Evolutionary conservation across 352 stramenopile species (phyloP).

Genomic region (Phytophthora pisi): DNA sequence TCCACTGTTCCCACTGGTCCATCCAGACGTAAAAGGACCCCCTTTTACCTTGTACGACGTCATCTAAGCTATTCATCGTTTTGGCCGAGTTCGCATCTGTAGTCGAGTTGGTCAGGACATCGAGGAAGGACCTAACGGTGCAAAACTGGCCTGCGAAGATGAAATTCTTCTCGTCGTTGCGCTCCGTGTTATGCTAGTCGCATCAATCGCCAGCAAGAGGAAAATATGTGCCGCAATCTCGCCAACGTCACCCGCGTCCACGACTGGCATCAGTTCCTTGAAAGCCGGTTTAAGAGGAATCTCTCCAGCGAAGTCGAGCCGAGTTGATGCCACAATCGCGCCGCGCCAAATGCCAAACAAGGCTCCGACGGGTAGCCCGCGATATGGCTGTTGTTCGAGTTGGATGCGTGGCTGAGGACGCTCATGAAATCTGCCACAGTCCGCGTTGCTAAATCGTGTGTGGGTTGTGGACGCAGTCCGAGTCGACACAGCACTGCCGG

Average conservation of each 20-base stretch:
- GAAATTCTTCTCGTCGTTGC: no score
- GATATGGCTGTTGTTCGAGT: conserved; percentile 20
- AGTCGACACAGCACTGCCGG: conserved; percentile 36
- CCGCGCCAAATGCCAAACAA: conserved; percentile 35
- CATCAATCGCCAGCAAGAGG: background rate
- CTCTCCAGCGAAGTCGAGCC: background rate
- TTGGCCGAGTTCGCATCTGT: no score
- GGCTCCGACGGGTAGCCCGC: conserved; percentile 34
- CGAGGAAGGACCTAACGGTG: no score
- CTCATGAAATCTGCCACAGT: conserved; percentile 38
- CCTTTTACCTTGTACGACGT: no score
- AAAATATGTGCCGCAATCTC: background rate
- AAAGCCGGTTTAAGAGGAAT: background rate
- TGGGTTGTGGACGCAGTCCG: conserved; percentile 24
- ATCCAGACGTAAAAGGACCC: no score
- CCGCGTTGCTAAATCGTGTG: conserved; percentile 16
- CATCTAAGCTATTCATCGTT: no score
- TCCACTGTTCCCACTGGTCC: no score
- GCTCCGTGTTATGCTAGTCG: background rate
- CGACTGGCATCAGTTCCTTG: background rate
- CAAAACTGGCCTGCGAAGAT: no score
- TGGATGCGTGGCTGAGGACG: conserved; percentile 17
- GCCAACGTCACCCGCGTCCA: background rate
- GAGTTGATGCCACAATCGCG: conserved; percentile 29
- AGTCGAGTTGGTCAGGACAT: no score